Base-by-base conservation (phyloP, 352 stramenopile genomes). In the Phytophthora nicotianae region DNA sequence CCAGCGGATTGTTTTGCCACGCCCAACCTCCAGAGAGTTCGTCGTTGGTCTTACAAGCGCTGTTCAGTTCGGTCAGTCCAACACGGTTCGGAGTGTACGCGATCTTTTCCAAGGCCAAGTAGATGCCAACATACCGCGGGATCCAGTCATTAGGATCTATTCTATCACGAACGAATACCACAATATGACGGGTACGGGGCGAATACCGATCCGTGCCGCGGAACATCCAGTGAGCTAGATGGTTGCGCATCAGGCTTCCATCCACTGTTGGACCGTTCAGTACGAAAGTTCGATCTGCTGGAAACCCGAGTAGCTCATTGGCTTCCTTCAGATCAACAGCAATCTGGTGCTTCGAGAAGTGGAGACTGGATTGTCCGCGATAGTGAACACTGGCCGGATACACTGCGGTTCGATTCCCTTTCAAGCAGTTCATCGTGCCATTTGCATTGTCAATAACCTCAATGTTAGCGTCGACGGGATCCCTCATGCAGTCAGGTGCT, bases 171-270 rank as follows among this genome's bases (percentile, higher is more conserved):
- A 87, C 70, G 49, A 85, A 91, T 9, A 91, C 59, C 5, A 81
- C 79, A 29, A 86, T 48, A 48, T 87, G 82, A 17, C 72, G 68
- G 2, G 77, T 84, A 3, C 77, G 76, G 0, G 82, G 79, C 1
- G 75, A 87, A 62, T 88, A 89, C 4, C 82, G 73, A 13, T 74
- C 70, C n/a, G 82, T 89, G 17, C 63, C 55, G 11, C 82, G 82
- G 29, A 79, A 91, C 60, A 91, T 61, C 79, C 77, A 87, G 32
- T 91, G 82, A 20, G 82, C 82, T 8, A 91, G 56, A 47, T 91
- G 82, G 57, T 91, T 91, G 13, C 79, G 73, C 35, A 91, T 68
- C 26, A 91, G 63, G 29, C 71, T 88, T 16, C 62, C 71, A 68
- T 91, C 82, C 56, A 91, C 66, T 11, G 68, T 76, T 8, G 80